These are phyloP conservation scores for Amanita jacksonii DNA, from an alignment of 768 basidiomycete species.

Conservation along the genomic window DNA sequence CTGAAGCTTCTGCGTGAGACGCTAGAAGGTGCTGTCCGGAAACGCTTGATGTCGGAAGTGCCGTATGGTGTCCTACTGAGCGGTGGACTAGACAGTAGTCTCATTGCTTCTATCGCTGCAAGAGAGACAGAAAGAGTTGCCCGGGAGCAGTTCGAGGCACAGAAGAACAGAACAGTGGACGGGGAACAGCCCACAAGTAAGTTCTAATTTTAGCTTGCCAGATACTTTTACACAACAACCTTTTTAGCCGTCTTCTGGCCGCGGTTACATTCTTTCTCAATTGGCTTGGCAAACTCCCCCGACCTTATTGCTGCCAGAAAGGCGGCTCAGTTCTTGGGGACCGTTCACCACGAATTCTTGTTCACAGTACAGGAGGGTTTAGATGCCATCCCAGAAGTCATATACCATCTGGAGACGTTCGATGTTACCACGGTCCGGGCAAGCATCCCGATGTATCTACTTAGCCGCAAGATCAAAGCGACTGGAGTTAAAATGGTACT, in stretches of 20 bases:
- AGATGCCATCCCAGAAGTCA: conserved; percentile 95
- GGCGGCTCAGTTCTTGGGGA: conserved; percentile 88
- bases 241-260: conserved; percentile 96
- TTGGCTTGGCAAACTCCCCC: conserved; percentile 91
- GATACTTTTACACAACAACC: too few species aligned
- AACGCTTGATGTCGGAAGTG: conserved; percentile 96
- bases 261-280: conserved; percentile 93
- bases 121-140: conserved; percentile 92
- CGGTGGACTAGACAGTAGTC: conserved; percentile 90
- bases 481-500: conserved; percentile 99
- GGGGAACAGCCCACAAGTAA: too few species aligned
- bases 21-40: conserved; percentile 87
- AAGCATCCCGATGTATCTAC: conserved; percentile 97
- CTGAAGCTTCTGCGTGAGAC: conserved; percentile 64
- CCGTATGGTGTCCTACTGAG: conserved; percentile 95
- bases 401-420: conserved; percentile 97
- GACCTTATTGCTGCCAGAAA: conserved; percentile 92
- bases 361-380: conserved; percentile 98
- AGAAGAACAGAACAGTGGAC: conserved; percentile 45
- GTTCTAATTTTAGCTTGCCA: too few species aligned
- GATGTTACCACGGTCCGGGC: conserved; percentile 98
- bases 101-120: conserved; percentile 92
- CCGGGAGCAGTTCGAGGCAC: conserved; percentile 64
- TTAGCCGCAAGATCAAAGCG: conserved; percentile 97
- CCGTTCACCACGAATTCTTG: conserved; percentile 93